phyloP scores from a whole-genome alignment of 768 basidiomycete species.

The Suillus brevipes region DNA sequence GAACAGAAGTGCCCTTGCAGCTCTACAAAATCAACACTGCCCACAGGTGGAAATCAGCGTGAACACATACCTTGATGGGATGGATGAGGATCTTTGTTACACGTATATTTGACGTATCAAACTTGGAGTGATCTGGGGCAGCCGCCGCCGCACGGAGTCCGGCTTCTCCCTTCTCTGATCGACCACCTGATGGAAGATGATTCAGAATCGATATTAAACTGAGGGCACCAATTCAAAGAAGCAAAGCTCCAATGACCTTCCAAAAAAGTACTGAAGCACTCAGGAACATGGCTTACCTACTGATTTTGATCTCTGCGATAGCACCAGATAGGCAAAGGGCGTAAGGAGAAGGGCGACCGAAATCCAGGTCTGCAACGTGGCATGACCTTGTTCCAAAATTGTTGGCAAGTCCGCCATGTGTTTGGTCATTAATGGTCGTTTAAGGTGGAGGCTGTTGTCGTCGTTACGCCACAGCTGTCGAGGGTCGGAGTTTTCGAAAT shows the following conservation, averaged over 20 bases:
- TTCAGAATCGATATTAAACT: neutral
- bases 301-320: conserved; percentile 7
- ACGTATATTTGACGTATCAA: conserved; percentile 35
- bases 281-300: conserved; percentile 15
- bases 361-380: conserved; percentile 15
- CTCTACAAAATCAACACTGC: conserved; percentile 45
- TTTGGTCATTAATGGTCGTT: neutral
- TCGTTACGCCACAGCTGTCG: conserved; percentile 1
- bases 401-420: neutral
- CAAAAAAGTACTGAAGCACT: neutral
- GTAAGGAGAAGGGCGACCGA: conserved; percentile 13
- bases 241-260: neutral
- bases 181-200: neutral
- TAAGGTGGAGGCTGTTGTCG: neutral
- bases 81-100: conserved; percentile 64
- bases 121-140: conserved; percentile 18
- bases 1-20: conserved; percentile 66
- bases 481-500: no score
- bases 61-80: conserved; percentile 58
- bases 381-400: conserved; percentile 8
- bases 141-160: no score
- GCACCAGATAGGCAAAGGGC: conserved; percentile 19
- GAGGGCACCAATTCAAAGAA: neutral
- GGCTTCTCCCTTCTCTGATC: neutral
- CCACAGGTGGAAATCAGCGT: neutral